These are phyloP conservation scores for Aspergillus luchuensis DNA, from an alignment of 2,329 filamentous ascomycete species.

Conservation along the genomic window DNA sequence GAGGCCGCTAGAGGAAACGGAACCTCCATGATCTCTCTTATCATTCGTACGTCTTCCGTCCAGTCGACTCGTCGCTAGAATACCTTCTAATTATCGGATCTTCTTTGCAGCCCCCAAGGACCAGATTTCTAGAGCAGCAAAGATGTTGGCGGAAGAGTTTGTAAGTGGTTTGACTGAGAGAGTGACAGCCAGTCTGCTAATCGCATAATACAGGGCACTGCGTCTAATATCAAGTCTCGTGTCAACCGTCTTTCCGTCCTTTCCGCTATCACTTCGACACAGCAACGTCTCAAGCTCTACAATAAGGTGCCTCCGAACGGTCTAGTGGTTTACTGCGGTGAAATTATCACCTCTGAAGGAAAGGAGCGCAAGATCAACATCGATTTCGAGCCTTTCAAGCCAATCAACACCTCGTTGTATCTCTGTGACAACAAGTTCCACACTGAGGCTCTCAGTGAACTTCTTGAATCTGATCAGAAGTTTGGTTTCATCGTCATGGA, in stretches of 20 bases:
- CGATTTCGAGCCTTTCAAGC: slow-evolving; percentile 99
- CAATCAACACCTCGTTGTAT: slow-evolving; percentile 98
- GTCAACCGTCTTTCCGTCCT: slow-evolving; percentile 98
- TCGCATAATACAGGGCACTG: slow-evolving; percentile 70
- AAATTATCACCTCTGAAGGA: slow-evolving; percentile 98
- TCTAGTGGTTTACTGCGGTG: slow-evolving; percentile 97
- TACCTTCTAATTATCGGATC: slow-evolving; percentile 21
- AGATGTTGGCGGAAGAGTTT: slow-evolving; percentile 99
- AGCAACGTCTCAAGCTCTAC: slow-evolving; percentile 98
- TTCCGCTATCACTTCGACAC: slow-evolving; percentile 97
- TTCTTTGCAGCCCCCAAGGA: slow-evolving; percentile 79
- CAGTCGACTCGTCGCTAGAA: background rate
- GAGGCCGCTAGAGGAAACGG: slow-evolving; percentile 97
- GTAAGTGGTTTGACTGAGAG: slow-evolving; percentile 55
- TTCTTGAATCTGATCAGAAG: slow-evolving; percentile 97
- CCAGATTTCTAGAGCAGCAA: slow-evolving; percentile 91
- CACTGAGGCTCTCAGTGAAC: slow-evolving; percentile 92
- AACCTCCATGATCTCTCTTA: slow-evolving; percentile 99
- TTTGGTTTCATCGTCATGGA: slow-evolving; percentile 99
- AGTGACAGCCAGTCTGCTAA: slow-evolving; percentile 11
- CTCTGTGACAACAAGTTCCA: slow-evolving; percentile 99
- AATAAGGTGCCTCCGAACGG: slow-evolving; percentile 98
- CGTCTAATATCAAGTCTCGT: slow-evolving; percentile 99
- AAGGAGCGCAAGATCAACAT: slow-evolving; percentile 99
- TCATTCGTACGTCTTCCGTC: slow-evolving; percentile 74